A percentile compares a stretch with the other conserved stretches of the same genome.
Evolutionary conservation across 495 filamentous ascomycete genomes (phyloP).

Genomic region (Neohortaea acidophila): DNA sequence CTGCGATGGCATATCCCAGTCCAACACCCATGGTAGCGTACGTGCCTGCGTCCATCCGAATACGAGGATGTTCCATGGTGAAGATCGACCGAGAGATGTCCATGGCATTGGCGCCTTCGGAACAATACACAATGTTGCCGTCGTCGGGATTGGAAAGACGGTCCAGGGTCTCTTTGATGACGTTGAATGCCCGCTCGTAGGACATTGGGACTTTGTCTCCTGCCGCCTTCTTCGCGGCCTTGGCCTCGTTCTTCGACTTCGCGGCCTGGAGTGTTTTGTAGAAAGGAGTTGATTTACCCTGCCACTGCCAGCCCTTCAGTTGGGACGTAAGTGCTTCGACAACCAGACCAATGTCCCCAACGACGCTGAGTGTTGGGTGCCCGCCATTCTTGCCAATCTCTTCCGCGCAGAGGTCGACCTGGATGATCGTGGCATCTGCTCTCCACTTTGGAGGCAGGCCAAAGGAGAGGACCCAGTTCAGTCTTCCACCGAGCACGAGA

Average conservation of each 20-base stretch:
- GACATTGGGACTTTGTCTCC: slow-evolving; percentile 33
- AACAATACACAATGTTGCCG: slow-evolving; percentile 44
- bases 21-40: slow-evolving; percentile 58
- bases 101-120: slow-evolving; percentile 56
- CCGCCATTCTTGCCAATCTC: slow-evolving; percentile 39
- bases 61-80: slow-evolving; percentile 41
- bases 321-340: slow-evolving; percentile 32
- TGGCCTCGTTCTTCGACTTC: slow-evolving; percentile 37
- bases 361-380: slow-evolving; percentile 33
- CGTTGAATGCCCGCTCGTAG: slow-evolving; percentile 39
- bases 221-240: slow-evolving; percentile 25
- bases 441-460: slow-evolving; percentile 45
- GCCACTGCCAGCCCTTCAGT: slow-evolving; percentile 34
- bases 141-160: slow-evolving; percentile 28
- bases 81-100: slow-evolving; percentile 50
- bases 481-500: slow-evolving; percentile 42
- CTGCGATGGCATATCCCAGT: slow-evolving; percentile 48
- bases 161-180: slow-evolving; percentile 37
- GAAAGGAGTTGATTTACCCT: slow-evolving; percentile 24
- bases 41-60: slow-evolving; percentile 48
- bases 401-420: slow-evolving; percentile 44
- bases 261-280: slow-evolving; percentile 26
- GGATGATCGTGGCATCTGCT: slow-evolving; percentile 38
- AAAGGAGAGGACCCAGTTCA: slow-evolving; percentile 53
- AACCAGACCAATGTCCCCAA: slow-evolving; percentile 40